Conservation (phyloP, 2,329 filamentous ascomycete species). For the Verticillium longisporum region DNA sequence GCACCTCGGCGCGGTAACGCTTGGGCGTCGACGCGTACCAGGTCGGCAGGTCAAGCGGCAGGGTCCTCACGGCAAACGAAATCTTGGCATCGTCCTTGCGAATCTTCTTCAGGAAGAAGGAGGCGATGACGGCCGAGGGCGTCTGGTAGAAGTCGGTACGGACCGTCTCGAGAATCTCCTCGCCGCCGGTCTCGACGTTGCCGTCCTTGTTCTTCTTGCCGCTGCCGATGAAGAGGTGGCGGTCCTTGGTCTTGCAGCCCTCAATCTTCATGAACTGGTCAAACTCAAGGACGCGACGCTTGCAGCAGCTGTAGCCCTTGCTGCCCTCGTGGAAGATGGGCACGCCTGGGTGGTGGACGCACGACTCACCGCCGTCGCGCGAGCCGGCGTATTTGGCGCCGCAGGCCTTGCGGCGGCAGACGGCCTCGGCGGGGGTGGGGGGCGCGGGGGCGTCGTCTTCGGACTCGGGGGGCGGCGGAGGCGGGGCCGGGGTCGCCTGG, state of each 20-base stretch:
- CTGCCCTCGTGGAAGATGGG: conserved; percentile 97
- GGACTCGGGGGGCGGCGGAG: conserved; percentile 64
- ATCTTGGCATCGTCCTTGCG: conserved; percentile 72
- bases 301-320: conserved; percentile 97
- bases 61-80: conserved; percentile 53
- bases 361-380: conserved; percentile 64
- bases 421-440: conserved; percentile 65
- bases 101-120: conserved; percentile 96
- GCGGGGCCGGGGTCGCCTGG: conserved; percentile 41
- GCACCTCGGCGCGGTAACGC: conserved; percentile 67
- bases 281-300: conserved; percentile 89
- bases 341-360: conserved; percentile 80
- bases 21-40: conserved; percentile 64
- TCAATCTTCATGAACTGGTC: conserved; percentile 96
- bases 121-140: conserved; percentile 73
- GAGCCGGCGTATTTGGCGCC: conserved; percentile 55
- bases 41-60: conserved; percentile 80
- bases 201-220: conserved; percentile 55
- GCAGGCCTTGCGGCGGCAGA: conserved; percentile 75
- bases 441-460: conserved; percentile 79
- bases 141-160: conserved; percentile 96
- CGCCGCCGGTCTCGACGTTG: conserved; percentile 32
- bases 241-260: conserved; percentile 75
- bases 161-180: conserved; percentile 74
- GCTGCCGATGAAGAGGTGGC: conserved; percentile 79